Conservation (phyloP, 805 yeast genomes). For the Candida ipomoeae region DNA sequence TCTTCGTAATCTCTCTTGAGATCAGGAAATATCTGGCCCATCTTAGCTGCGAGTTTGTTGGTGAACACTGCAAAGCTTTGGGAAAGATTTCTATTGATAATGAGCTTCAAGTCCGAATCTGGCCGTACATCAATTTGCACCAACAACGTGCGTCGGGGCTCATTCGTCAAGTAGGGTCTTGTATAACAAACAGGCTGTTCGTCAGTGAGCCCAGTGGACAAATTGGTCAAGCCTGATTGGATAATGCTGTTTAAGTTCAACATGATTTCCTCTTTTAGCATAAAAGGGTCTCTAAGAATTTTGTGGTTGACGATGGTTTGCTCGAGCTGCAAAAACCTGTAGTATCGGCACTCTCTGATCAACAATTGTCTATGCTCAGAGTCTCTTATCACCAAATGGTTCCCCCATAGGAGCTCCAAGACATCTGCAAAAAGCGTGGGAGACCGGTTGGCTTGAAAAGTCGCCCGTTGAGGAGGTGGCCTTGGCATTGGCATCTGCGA, state of each 20-base stretch:
- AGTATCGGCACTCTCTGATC: conserved; percentile 69
- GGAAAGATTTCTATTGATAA: conserved; percentile 25
- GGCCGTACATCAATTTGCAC: conserved; percentile 28
- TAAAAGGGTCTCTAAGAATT: conserved; percentile 50
- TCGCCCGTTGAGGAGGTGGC: conserved; percentile 75
- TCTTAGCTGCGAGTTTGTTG: conserved; percentile 20
- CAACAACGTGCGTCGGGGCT: conserved; percentile 29
- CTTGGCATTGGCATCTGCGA: conserved; percentile 48
- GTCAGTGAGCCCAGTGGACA: conserved; percentile 14
- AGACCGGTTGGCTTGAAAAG: conserved; percentile 48
- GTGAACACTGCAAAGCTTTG: conserved; percentile 26
- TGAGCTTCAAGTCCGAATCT: conserved; percentile 29
- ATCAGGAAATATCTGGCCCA: conserved; percentile 24
- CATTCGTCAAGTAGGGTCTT: conserved; percentile 32
- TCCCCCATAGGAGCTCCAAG: conserved; percentile 54
- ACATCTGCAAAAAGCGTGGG: conserved; percentile 53
- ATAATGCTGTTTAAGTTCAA: conserved; percentile 46
- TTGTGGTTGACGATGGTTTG: conserved; percentile 58
- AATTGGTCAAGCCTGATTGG: conserved; percentile 29
- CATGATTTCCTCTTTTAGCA: conserved; percentile 52
- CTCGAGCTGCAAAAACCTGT: conserved; percentile 69
- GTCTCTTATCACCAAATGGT: conserved; percentile 41
- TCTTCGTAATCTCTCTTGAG: conserved; percentile 19
- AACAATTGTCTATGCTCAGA: conserved; percentile 56
- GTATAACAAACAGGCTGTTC: conserved; percentile 27